Conservation (phyloP, 176 grass and related monocot species). For the Panicum miliaceum region DNA sequence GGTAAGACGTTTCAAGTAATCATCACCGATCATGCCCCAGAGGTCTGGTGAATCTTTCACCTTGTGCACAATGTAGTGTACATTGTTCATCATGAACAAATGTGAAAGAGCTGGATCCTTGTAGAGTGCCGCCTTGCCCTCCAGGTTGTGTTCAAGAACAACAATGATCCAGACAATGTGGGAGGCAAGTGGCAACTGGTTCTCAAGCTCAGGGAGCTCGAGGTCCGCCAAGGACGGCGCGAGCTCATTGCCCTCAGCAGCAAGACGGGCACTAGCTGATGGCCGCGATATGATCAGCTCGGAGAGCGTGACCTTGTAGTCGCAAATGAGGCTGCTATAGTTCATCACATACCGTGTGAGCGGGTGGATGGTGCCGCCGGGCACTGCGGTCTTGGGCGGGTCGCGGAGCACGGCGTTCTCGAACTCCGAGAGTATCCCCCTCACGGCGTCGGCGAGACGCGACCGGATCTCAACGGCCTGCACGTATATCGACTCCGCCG, state of each 20-base stretch:
- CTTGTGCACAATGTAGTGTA: conserved; percentile 94
- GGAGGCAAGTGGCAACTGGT: conserved; percentile 61
- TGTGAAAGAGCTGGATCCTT: conserved; percentile 69
- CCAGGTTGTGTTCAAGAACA: conserved; percentile 81
- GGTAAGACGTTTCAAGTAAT: conserved; percentile 76
- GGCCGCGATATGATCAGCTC: conserved; percentile 74
- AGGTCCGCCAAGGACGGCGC: conserved; percentile 51
- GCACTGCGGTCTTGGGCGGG: conserved; percentile 68
- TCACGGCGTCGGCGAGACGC: conserved; percentile 81
- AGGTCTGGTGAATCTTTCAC: conserved; percentile 80
- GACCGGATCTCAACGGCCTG: conserved; percentile 84
- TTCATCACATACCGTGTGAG: conserved; percentile 98
- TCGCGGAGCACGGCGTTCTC: conserved; percentile 98
- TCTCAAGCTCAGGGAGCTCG: conserved; percentile 81
- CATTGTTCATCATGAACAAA: conserved; percentile 93
- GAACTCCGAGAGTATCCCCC: conserved; percentile 95
- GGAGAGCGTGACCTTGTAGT: conserved; percentile 78
- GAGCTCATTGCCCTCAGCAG: conserved; percentile 57
- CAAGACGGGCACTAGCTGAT: conserved; percentile 57
- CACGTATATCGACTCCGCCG: conserved; percentile 74
- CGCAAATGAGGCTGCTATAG: conserved; percentile 83
- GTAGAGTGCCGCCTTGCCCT: conserved; percentile 78
- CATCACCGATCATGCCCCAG: conserved; percentile 74
- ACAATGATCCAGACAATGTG: conserved; percentile 92
- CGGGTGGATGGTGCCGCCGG: conserved; percentile 86